Percentiles rank a stretch among this genome's conserved stretches.
Evolutionary conservation across 2,329 filamentous ascomycete genomes (phyloP).

Genomic region (Microdochium nivale): DNA sequence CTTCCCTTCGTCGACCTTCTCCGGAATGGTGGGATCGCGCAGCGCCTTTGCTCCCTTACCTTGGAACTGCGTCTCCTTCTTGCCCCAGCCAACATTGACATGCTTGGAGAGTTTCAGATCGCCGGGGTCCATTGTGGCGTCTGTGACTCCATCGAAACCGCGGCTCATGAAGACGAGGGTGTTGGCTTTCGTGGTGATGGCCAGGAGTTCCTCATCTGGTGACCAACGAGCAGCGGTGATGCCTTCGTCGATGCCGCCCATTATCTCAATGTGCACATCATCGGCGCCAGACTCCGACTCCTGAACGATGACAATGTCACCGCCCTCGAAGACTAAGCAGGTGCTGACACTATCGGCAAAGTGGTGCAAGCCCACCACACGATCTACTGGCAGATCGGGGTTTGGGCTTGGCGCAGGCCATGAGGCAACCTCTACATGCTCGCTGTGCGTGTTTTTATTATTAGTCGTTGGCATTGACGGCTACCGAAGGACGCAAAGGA

Average conservation of each 20-base stretch:
- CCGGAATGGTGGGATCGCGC: slow-evolving; percentile 88
- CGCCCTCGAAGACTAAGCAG: slow-evolving; percentile 79
- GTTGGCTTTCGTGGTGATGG: slow-evolving; percentile 69
- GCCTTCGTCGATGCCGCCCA: slow-evolving; percentile 87
- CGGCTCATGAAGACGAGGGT: slow-evolving; percentile 90
- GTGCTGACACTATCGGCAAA: slow-evolving; percentile 71
- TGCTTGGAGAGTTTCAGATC: slow-evolving; percentile 85
- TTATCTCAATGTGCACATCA: slow-evolving; percentile 83
- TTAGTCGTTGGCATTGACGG: slow-evolving; percentile 12
- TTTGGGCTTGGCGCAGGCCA: slow-evolving; percentile 84
- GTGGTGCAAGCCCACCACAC: slow-evolving; percentile 71
- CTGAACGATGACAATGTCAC: slow-evolving; percentile 80
- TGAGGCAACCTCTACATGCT: slow-evolving; percentile 53
- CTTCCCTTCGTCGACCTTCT: slow-evolving; percentile 77
- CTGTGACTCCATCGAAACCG: slow-evolving; percentile 75
- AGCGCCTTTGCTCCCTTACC: slow-evolving; percentile 80
- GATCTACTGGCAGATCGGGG: slow-evolving; percentile 67
- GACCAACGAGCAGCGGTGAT: slow-evolving; percentile 90
- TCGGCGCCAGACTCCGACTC: slow-evolving; percentile 50
- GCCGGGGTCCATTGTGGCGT: slow-evolving; percentile 61
- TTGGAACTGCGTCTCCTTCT: slow-evolving; percentile 96
- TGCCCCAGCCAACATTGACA: slow-evolving; percentile 96
- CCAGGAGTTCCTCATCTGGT: slow-evolving; percentile 84
- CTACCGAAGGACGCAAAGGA: not conserved
- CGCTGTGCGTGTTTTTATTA: slow-evolving; percentile 14